Percentiles rank a stretch among this genome's conserved stretches.
Evolutionary conservation across 2,329 filamentous ascomycete genomes (phyloP).

Genomic region (Talaromyces sp.): DNA sequence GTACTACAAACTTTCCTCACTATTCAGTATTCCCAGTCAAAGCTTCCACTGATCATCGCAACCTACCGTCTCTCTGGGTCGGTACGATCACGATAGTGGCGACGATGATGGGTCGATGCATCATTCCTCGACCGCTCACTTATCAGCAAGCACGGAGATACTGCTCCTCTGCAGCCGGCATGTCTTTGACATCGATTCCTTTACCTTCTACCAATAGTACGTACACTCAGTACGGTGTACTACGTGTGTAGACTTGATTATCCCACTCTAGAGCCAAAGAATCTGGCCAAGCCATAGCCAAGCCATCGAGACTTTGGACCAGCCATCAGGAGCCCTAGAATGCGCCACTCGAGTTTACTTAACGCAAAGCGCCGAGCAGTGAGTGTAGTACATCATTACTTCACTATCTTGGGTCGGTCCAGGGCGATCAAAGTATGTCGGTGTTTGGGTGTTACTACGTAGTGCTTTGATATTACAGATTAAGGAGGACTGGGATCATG

Average conservation of each 20-base stretch:
- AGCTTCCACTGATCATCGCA: not conserved
- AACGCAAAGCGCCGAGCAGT: not conserved
- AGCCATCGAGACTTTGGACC: not conserved
- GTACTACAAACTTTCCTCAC: not conserved
- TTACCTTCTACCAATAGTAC: not conserved
- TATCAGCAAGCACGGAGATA: not conserved
- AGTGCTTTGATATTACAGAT: not conserved
- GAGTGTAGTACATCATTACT: not conserved
- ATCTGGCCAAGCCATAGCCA: conserved; percentile 5
- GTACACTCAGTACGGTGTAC: too few species aligned
- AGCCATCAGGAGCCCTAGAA: conserved; percentile 10
- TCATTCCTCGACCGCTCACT: not conserved
- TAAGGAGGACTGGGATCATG: not conserved
- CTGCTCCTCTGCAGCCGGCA: not conserved
- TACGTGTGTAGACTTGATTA: too few species aligned
- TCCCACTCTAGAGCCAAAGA: not conserved
- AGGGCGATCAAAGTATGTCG: not conserved
- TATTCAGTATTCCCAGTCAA: not conserved
- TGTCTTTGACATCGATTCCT: not conserved
- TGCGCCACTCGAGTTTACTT: not conserved
- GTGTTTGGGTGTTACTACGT: not conserved
- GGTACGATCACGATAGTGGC: not conserved
- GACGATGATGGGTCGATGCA: not conserved
- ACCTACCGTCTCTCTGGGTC: not conserved
- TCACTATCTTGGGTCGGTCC: not conserved